Conservation (phyloP, 768 basidiomycete genomes). For the Tephrocybe sp. region DNA sequence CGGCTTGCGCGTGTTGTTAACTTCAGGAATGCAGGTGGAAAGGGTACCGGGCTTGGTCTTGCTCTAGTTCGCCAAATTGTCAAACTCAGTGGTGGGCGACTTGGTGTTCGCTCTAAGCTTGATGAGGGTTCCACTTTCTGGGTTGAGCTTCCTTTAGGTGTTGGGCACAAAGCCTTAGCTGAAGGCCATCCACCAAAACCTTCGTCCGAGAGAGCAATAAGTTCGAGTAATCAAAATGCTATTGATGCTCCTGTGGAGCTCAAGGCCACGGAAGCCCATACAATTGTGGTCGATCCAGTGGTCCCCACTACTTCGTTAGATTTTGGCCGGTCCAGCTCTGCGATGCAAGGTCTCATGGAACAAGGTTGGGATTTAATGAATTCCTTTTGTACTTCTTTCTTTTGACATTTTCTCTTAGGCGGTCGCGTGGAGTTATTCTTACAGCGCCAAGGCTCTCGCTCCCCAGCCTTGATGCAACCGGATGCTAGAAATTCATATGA, state of each 20-base stretch:
- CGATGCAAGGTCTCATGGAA: slow-evolving; percentile 67
- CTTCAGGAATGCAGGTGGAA: slow-evolving; percentile 41
- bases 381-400: no score
- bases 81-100: slow-evolving; percentile 66
- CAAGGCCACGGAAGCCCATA: slow-evolving; percentile 26
- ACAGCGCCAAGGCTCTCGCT: slow-evolving; percentile 32
- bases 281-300: slow-evolving; percentile 19
- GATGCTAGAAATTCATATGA: neutral
- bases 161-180: slow-evolving; percentile 52
- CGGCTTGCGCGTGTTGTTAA: neutral
- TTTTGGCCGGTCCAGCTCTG: slow-evolving; percentile 35
- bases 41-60: slow-evolving; percentile 71
- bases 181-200: slow-evolving; percentile 8
- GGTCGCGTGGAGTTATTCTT: slow-evolving; percentile 57
- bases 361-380: slow-evolving; percentile 34
- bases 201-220: slow-evolving; percentile 15
- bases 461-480: slow-evolving; percentile 19
- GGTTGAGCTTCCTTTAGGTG: slow-evolving; percentile 80
- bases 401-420: slow-evolving; percentile 32
- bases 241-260: slow-evolving; percentile 18
- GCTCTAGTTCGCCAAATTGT: slow-evolving; percentile 80
- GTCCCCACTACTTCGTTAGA: slow-evolving; percentile 24
- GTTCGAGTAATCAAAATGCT: slow-evolving; percentile 15
- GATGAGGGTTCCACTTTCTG: slow-evolving; percentile 83
- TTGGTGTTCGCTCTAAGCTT: slow-evolving; percentile 64